phyloP scores from a whole-genome alignment of 208 protist species.

The Trypanosoma cruzi region DNA sequence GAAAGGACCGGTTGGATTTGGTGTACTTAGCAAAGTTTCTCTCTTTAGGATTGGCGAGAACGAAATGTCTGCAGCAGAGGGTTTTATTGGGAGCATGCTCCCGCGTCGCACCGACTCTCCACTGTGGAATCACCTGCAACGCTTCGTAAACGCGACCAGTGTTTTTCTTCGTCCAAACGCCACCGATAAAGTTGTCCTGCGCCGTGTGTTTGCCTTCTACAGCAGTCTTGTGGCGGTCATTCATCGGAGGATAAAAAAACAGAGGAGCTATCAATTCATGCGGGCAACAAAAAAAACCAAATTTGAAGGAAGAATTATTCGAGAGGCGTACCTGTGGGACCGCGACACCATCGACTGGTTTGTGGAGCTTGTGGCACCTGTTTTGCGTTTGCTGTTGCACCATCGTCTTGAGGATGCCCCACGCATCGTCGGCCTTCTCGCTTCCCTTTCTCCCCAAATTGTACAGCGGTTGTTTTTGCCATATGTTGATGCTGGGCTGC shows the following conservation, averaged over 20 bases:
- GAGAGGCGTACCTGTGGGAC: constrained; percentile 37
- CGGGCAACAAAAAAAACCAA: not conserved
- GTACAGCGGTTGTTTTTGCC: constrained; percentile 34
- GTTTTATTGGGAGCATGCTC: constrained; percentile 31
- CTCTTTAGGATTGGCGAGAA: constrained; percentile 20
- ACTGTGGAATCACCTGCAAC: constrained; percentile 82
- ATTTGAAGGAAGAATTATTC: constrained; percentile 1
- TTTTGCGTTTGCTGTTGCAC: constrained; percentile 41
- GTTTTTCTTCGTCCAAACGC: constrained; percentile 67
- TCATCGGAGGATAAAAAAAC: constrained; percentile 15
- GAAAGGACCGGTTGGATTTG: constrained; percentile 1
- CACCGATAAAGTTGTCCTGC: constrained; percentile 19
- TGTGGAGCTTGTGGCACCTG: constrained; percentile 47
- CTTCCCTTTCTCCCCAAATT: constrained; percentile 40
- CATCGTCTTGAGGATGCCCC: constrained; percentile 24
- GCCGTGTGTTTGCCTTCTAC: constrained; percentile 48
- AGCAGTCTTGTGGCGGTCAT: constrained; percentile 33
- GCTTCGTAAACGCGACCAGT: constrained; percentile 71
- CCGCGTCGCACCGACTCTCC: constrained; percentile 35
- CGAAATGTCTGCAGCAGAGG: constrained; percentile 9
- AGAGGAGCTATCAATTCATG: constrained; percentile 10
- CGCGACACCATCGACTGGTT: constrained; percentile 43
- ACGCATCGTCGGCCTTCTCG: constrained; percentile 35
- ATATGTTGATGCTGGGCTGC: constrained; percentile 37
- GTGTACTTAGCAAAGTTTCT: constrained; percentile 18